phyloP scores from a whole-genome alignment of 176 grass and related monocot species.

The Oryza glaberrima region DNA sequence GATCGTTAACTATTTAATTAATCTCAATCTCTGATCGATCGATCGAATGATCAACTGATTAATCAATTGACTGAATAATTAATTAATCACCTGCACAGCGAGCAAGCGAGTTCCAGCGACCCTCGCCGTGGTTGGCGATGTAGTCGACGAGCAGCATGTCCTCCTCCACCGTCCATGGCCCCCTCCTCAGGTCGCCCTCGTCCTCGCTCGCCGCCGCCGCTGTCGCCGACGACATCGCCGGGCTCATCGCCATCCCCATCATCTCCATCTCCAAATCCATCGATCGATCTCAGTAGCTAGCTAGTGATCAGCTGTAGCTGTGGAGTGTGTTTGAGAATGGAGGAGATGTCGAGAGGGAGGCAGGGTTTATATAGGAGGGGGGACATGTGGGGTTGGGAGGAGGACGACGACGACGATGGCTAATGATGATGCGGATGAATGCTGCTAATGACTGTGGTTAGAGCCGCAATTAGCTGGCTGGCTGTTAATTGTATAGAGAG shows the following conservation, averaged over 20 bases:
- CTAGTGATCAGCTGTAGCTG: background rate
- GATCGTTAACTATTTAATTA: no score
- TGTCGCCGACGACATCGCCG: background rate
- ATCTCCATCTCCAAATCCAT: slow-evolving; percentile 7
- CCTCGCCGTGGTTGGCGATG: slow-evolving; percentile 72
- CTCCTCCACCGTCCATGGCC: slow-evolving; percentile 84
- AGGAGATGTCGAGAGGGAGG: background rate
- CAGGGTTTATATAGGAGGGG: slow-evolving; percentile 10
- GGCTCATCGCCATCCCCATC: slow-evolving; percentile 23
- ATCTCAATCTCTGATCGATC: no score
- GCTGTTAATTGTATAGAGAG: background rate
- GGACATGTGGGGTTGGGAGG: background rate
- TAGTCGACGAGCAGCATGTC: slow-evolving; percentile 78
- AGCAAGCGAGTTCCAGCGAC: slow-evolving; percentile 89
- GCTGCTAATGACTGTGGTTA: background rate
- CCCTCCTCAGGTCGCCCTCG: slow-evolving; percentile 59
- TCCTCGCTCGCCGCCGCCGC: slow-evolving; percentile 21
- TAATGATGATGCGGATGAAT: background rate
- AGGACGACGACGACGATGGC: background rate
- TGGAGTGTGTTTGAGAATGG: background rate
- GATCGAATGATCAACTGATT: background rate
- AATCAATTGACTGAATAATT: no score
- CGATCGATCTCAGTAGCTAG: background rate
- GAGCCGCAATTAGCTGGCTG: slow-evolving; percentile 11
- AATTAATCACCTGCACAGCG: slow-evolving; percentile 61